Base-by-base conservation (phyloP, 345 rosid species). In the Lepidium aucheri region DNA sequence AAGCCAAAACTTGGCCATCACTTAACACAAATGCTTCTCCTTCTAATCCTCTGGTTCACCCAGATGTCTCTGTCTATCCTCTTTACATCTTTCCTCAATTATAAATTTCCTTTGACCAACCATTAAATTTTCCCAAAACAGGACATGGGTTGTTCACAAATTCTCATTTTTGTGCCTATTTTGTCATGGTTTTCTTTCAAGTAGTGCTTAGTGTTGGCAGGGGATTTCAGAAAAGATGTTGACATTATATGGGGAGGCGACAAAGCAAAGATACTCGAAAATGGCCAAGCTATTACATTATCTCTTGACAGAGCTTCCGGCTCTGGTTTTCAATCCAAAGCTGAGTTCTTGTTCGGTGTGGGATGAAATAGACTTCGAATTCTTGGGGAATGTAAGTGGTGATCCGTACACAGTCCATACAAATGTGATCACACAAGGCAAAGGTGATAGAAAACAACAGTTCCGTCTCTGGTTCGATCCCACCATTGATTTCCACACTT, bases 341-440 rank as follows among this genome's bases (percentile, higher is more conserved):
- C 59, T 42, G 69, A 80, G 53, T 82, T 52, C 28, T 30, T 84
- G 12, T 84, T 77, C 13, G 82, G 85, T 36, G 14, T 81, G 87
- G 85, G 88, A 84, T 36, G 88, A 84, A 54, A 79, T 84, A 26
- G 88, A 81, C 66, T 77, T 75, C 10, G 85, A 81, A 60, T 84
- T 84, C 74, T 69, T 81, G 68, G 88, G 88, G 47, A 84, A 84
- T 38, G 41, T 76, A 8, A 83, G 82, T 53, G 88, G 88, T 14
- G 82, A 84, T 53, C 88, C 88, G 0, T 79, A 84, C 72, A 74
- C 78, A 66, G 70, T 84, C 17, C 88, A 84, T 58, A 84, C 85
- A 34, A 84, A 83, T 63, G 77, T 79, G 16, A 79, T 65, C 61
- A 70, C 69, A 35, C 81, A 75, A 64, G 88, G 88, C 9, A 81